Conservation (phyloP, 257 asterid genomes). For the Solanum commersonii region DNA sequence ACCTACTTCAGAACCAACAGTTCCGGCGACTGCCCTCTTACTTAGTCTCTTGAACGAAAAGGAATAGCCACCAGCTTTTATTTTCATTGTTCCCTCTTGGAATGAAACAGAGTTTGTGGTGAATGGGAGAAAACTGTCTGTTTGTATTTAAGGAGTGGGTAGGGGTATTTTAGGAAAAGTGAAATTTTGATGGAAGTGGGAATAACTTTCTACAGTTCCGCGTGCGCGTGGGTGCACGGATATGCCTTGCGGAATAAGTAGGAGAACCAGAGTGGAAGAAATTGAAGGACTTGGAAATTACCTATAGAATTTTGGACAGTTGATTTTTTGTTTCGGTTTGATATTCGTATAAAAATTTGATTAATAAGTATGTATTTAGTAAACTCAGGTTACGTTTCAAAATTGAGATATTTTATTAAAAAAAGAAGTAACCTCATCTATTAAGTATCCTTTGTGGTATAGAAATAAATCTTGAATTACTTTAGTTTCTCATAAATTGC, state of each 20-base stretch:
- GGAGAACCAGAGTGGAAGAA: neutral
- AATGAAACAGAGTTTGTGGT: neutral
- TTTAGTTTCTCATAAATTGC: neutral
- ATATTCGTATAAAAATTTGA: no score
- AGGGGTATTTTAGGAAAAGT: constrained; percentile 3
- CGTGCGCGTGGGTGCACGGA: neutral
- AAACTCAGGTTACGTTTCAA: no score
- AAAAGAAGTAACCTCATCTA: no score
- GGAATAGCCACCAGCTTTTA: neutral
- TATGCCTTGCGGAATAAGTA: neutral
- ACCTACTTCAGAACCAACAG: neutral
- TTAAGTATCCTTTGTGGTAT: no score
- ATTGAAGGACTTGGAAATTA: neutral
- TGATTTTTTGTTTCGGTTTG: neutral
- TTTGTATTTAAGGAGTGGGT: neutral
- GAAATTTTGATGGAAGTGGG: neutral
- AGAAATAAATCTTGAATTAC: neutral
- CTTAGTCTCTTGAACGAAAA: neutral
- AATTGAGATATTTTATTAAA: no score
- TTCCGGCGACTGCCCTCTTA: neutral
- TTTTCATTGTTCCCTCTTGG: neutral
- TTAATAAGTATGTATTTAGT: no score
- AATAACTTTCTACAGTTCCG: neutral
- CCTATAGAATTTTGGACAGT: neutral
- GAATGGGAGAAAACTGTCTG: neutral